Conservation (phyloP, 768 basidiomycete genomes). For the Pulveroboletus sp. region DNA sequence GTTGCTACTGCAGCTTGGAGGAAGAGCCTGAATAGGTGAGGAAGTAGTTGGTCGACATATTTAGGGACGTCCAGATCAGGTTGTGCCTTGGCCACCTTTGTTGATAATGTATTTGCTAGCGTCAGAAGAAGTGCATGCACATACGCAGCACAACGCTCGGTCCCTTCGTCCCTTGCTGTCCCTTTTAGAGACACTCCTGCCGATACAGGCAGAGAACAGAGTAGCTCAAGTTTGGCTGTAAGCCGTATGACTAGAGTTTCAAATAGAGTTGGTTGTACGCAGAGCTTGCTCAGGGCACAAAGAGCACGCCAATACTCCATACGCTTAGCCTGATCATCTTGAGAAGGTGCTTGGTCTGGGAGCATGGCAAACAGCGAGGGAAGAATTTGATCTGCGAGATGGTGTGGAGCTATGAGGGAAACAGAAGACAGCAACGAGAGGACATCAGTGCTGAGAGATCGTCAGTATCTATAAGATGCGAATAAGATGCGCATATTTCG, state of each 20-base stretch:
- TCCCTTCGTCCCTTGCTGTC: slow-evolving; percentile 29
- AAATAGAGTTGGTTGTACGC: slow-evolving; percentile 74
- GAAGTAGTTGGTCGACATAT: slow-evolving; percentile 75
- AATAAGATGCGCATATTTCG: neutral
- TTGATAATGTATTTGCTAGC: slow-evolving; percentile 56
- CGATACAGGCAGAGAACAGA: slow-evolving; percentile 42
- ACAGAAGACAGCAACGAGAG: slow-evolving; percentile 65
- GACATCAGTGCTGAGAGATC: slow-evolving; percentile 46
- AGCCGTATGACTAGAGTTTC: slow-evolving; percentile 79
- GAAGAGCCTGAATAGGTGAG: slow-evolving; percentile 66
- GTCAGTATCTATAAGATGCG: neutral
- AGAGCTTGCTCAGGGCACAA: slow-evolving; percentile 67
- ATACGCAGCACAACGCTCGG: slow-evolving; percentile 75
- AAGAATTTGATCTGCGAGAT: slow-evolving; percentile 72
- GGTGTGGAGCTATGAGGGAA: slow-evolving; percentile 54
- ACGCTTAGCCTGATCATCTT: slow-evolving; percentile 54
- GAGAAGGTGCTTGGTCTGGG: slow-evolving; percentile 61
- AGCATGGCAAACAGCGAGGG: slow-evolving; percentile 77
- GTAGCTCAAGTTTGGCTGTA: slow-evolving; percentile 68
- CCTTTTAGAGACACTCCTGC: slow-evolving; percentile 1
- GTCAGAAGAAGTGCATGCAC: slow-evolving; percentile 78
- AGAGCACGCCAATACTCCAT: slow-evolving; percentile 66
- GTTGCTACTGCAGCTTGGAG: slow-evolving; percentile 38
- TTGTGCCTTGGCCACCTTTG: slow-evolving; percentile 42
- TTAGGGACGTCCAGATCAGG: slow-evolving; percentile 74